Conservation (phyloP, 106 monocot species). For the Platanthera guangdongensis region DNA sequence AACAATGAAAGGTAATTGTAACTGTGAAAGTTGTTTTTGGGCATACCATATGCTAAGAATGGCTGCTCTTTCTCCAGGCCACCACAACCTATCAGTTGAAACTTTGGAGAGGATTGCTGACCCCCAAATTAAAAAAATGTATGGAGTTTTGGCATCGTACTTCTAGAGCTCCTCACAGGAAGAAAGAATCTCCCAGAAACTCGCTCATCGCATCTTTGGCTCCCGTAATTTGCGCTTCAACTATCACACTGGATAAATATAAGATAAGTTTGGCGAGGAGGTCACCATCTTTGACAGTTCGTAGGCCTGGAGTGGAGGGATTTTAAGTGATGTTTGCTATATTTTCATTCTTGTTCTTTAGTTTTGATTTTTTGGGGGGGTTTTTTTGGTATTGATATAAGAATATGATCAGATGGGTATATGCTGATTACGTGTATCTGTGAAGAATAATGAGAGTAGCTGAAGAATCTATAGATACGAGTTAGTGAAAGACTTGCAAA, state of each 20-base stretch:
- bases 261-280: constrained; percentile 20
- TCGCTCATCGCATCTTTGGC: constrained; percentile 31
- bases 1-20: neutral
- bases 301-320: constrained; percentile 50
- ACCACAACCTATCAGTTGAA: constrained; percentile 53
- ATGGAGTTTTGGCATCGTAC: constrained; percentile 49
- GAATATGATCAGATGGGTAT: constrained; percentile 2
- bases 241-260: constrained; percentile 31
- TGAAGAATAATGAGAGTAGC: neutral
- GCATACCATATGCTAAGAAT: neutral
- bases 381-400: constrained; percentile 11
- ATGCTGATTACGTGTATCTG: neutral
- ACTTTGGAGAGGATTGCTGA: constrained; percentile 68
- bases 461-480: neutral
- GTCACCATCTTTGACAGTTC: constrained; percentile 18
- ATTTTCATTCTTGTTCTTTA: constrained; percentile 14
- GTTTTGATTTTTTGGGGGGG: constrained; percentile 6
- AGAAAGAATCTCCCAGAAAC: constrained; percentile 35
- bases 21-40: neutral
- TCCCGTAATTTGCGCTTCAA: constrained; percentile 48
- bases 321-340: constrained; percentile 38
- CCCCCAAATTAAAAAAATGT: constrained; percentile 58
- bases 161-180: constrained; percentile 56
- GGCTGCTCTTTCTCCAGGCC: constrained; percentile 22
- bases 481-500: neutral